phyloP scores from a whole-genome alignment of 352 stramenopile genomes.

The Pythium plurisporium region DNA sequence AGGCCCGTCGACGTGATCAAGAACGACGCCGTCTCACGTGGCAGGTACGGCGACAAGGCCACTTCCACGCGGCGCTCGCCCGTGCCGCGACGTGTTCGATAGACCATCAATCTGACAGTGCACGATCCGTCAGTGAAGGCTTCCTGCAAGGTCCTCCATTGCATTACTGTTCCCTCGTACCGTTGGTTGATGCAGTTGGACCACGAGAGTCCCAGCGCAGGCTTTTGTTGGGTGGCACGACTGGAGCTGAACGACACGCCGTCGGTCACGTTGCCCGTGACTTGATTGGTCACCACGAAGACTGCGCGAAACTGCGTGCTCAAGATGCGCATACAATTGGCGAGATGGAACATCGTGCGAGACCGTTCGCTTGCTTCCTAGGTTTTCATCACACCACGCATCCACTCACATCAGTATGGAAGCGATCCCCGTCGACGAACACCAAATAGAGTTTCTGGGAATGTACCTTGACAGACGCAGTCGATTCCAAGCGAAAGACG shows the following conservation, averaged over 20 bases:
- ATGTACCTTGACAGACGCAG: constrained; percentile 56
- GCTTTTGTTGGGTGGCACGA: constrained; percentile 32
- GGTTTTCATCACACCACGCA: not conserved
- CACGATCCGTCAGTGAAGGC: too few species aligned
- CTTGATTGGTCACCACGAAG: constrained; percentile 78
- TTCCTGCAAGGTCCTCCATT: not conserved
- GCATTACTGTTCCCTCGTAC: constrained; percentile 14
- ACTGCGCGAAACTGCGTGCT: constrained; percentile 71
- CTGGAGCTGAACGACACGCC: constrained; percentile 10
- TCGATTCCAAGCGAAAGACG: constrained; percentile 68
- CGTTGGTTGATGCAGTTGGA: constrained; percentile 83
- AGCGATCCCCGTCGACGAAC: not conserved
- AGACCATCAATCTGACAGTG: constrained; percentile 67
- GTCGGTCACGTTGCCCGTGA: constrained; percentile 60
- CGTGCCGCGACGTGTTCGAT: constrained; percentile 22
- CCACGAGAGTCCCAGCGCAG: constrained; percentile 73
- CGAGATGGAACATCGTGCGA: constrained; percentile 75
- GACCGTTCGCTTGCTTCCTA: constrained; percentile 67
- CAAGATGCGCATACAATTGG: constrained; percentile 82
- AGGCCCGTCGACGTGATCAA: constrained; percentile 55
- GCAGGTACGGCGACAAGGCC: constrained; percentile 53
- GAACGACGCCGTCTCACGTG: constrained; percentile 35
- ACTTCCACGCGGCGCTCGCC: constrained; percentile 39
- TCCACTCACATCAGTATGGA: not conserved
- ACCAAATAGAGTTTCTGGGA: not conserved